A percentile compares a stretch with the other conserved stretches of the same genome.
Evolutionary conservation across 2,329 filamentous ascomycete species (phyloP).

Genomic region (Dothistroma pini): DNA sequence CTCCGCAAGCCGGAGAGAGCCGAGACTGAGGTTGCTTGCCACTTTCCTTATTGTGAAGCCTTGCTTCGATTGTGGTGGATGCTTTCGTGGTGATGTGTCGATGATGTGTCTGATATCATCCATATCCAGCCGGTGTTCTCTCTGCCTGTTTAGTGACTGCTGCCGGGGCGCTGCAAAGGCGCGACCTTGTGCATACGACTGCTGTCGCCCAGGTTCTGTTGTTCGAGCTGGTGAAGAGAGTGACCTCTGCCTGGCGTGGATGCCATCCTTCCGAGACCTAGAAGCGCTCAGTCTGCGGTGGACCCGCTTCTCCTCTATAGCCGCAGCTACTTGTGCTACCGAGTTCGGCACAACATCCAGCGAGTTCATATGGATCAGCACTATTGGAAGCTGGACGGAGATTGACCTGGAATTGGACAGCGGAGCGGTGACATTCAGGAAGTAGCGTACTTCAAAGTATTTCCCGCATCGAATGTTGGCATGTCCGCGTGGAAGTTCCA

Average conservation of each 20-base stretch:
- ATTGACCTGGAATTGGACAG: constrained; percentile 48
- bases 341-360: constrained; percentile 55
- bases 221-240: constrained; percentile 26
- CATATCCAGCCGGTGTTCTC: constrained; percentile 41
- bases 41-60: constrained; percentile 23
- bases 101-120: constrained; percentile 41
- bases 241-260: constrained; percentile 23
- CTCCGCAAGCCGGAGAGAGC: constrained; percentile 19
- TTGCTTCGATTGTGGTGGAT: constrained; percentile 21
- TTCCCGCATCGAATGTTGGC: constrained; percentile 52
- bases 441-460: constrained; percentile 56
- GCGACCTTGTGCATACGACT: constrained; percentile 47
- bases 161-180: constrained; percentile 52
- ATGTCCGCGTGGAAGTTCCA: constrained; percentile 50
- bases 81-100: constrained; percentile 45
- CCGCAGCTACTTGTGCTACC: constrained; percentile 53
- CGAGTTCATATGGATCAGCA: constrained; percentile 56
- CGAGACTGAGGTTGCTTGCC: constrained; percentile 27
- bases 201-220: constrained; percentile 31
- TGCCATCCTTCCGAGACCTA: constrained; percentile 5
- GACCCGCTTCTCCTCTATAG: constrained; percentile 49
- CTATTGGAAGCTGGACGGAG: constrained; percentile 53
- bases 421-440: constrained; percentile 50
- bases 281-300: constrained; percentile 18
- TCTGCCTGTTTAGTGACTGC: constrained; percentile 48